Percentiles rank a stretch among this genome's conserved stretches.
These are phyloP conservation scores for Atalantia buxifolia DNA, from an alignment of 345 rosid genomes.

Conservation along the genomic window DNA sequence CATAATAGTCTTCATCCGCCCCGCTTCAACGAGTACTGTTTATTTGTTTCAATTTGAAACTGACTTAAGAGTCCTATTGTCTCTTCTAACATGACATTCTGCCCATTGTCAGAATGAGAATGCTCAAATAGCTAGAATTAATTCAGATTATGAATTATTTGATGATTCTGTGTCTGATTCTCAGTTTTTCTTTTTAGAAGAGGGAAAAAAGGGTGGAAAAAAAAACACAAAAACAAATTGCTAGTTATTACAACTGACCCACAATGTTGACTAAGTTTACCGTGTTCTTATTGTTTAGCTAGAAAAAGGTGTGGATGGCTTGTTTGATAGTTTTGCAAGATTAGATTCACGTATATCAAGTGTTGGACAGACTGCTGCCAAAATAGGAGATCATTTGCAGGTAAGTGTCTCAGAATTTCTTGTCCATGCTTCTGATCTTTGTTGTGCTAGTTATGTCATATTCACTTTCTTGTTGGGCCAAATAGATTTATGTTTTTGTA, in stretches of 20 bases:
- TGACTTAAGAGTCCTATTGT: not conserved
- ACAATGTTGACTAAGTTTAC: not conserved
- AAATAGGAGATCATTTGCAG: constrained; percentile 99
- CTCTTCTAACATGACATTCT: not conserved
- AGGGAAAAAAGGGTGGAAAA: no score
- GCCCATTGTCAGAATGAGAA: not conserved
- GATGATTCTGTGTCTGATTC: constrained; percentile 10
- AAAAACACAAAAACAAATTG: no score
- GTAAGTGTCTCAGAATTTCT: constrained; percentile 29
- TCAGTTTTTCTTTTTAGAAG: not conserved
- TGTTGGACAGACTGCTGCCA: constrained; percentile 99
- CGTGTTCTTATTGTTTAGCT: constrained; percentile 42
- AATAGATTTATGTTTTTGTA: not conserved
- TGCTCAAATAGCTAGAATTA: not conserved
- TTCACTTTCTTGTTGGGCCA: not conserved
- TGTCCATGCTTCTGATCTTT: not conserved
- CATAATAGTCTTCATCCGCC: not conserved
- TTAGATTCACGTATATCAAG: constrained; percentile 92
- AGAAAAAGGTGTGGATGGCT: constrained; percentile 92
- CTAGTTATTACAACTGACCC: not conserved
- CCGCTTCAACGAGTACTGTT: not conserved
- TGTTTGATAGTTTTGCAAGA: constrained; percentile 90
- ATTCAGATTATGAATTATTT: not conserved
- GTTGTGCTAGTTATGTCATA: not conserved
- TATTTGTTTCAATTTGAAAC: not conserved